Evolutionary conservation across 805 yeast species (phyloP), one percentile per base, ranked within the genome.

Genomic region (Cephaloascus albidus): DNA sequence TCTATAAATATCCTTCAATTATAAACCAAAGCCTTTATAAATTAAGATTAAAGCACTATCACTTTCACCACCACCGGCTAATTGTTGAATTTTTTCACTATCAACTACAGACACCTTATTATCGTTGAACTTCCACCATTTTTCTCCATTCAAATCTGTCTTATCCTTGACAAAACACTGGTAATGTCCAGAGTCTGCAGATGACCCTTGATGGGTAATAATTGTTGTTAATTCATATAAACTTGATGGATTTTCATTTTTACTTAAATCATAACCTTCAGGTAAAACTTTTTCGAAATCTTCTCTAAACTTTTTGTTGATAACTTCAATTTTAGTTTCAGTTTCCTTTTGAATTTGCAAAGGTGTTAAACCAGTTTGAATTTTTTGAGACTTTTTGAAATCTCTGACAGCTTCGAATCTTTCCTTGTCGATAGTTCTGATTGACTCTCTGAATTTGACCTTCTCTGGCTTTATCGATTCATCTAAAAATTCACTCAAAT

Each of bases 61-160:
- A 50, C 95, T 78, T 65, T 94, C 98, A 42, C 97, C 97, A 41
- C 99, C 99, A 35, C 98, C 99, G 4, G 97, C 85, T 48, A 93
- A 70, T 41, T 74, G 60, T 58, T 88, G 96, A 44, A 93, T 78
- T 54, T 77, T 86, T 38, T 88, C 93, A 53, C 78, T 83, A 45
- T 72, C 77, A n/a, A 89, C 88, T 33, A 70, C 64, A 5, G 76
- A 66, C 15, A 93, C 95, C 55, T 82, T 82, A 61, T 89, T 96
- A 60, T 93, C 99, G 57, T 93, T 88, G 63, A 86, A 93, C 60
- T 81, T 81, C 82, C 85, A 90, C 99, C 99, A 93, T 45, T 69
- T 73, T 37, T 83, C 80, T 26, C 85, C 89, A 18, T 64, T 71
- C 38, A 68, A 53, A 52, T 81, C 87, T 16, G 60, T 61, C 27